Evolutionary conservation across 805 yeast species (phyloP).

Genomic region (Ogataea angusta): DNA sequence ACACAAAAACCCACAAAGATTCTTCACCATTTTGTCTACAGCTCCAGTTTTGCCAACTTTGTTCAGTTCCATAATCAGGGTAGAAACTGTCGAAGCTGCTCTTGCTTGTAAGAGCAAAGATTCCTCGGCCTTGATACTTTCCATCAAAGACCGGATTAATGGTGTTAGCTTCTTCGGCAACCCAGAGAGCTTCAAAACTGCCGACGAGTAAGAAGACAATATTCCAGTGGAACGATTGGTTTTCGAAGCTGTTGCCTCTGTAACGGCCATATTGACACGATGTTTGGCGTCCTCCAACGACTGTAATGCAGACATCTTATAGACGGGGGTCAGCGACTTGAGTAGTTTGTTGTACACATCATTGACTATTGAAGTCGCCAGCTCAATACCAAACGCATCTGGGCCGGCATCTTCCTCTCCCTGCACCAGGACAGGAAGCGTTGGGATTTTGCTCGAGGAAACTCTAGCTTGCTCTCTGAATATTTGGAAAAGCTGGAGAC

Average conservation of each 20-base stretch:
- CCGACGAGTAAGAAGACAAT: slow-evolving; percentile 73
- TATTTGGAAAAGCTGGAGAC: slow-evolving; percentile 75
- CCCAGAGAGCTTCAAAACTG: slow-evolving; percentile 56
- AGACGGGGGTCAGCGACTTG: slow-evolving; percentile 60
- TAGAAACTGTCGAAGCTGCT: slow-evolving; percentile 66
- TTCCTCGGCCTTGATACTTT: slow-evolving; percentile 77
- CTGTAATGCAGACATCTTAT: slow-evolving; percentile 66
- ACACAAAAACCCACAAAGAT: slow-evolving; percentile 87
- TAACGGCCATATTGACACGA: slow-evolving; percentile 61
- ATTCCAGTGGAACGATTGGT: slow-evolving; percentile 55
- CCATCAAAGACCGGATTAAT: slow-evolving; percentile 86
- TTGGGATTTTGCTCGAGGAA: slow-evolving; percentile 69
- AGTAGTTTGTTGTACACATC: slow-evolving; percentile 66
- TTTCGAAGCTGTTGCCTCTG: slow-evolving; percentile 58
- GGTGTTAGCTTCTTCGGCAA: slow-evolving; percentile 90
- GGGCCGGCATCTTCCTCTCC: slow-evolving; percentile 95
- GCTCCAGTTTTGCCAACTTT: slow-evolving; percentile 61
- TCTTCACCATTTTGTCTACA: slow-evolving; percentile 84
- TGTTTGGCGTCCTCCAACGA: slow-evolving; percentile 76
- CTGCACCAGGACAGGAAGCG: slow-evolving; percentile 82
- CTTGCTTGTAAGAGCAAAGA: slow-evolving; percentile 62
- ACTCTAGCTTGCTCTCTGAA: slow-evolving; percentile 76
- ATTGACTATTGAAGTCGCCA: slow-evolving; percentile 65
- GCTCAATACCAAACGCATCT: slow-evolving; percentile 78
- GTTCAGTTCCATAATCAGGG: slow-evolving; percentile 58